These are phyloP conservation scores for Kodamaea leandrae DNA, from an alignment of 805 yeast species.

Conservation along the genomic window DNA sequence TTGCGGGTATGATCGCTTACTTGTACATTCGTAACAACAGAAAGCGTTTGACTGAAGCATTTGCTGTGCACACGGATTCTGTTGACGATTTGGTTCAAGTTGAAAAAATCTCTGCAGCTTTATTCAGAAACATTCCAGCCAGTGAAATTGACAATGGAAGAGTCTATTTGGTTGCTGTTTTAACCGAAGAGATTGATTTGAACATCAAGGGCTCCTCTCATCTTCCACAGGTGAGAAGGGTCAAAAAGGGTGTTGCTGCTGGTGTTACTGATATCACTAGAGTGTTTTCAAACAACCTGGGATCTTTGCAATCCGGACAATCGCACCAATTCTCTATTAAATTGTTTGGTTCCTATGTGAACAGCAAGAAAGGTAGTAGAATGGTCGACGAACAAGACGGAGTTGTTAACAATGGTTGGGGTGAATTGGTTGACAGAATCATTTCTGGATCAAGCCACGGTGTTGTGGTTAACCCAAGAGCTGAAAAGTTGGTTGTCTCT, in stretches of 20 bases:
- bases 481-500: slow-evolving; percentile 65
- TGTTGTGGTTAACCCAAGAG: slow-evolving; percentile 77
- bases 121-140: slow-evolving; percentile 74
- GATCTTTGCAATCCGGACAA: slow-evolving; percentile 57
- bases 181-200: slow-evolving; percentile 66
- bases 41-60: slow-evolving; percentile 73
- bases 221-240: slow-evolving; percentile 34
- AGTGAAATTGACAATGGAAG: slow-evolving; percentile 60
- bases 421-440: slow-evolving; percentile 76
- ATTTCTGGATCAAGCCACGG: slow-evolving; percentile 73
- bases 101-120: slow-evolving; percentile 72
- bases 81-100: slow-evolving; percentile 54
- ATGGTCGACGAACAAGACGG: slow-evolving; percentile 14
- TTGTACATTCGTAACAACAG: slow-evolving; percentile 65
- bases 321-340: slow-evolving; percentile 70
- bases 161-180: slow-evolving; percentile 70
- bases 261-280: slow-evolving; percentile 86
- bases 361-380: slow-evolving; percentile 35
- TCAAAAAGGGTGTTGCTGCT: slow-evolving; percentile 80
- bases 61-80: slow-evolving; percentile 61
- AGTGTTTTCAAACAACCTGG: slow-evolving; percentile 64
- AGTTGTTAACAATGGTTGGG: slow-evolving; percentile 73
- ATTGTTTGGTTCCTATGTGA: slow-evolving; percentile 67
- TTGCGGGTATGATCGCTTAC: slow-evolving; percentile 68
- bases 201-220: slow-evolving; percentile 25